Percentiles rank a stretch among this genome's conserved stretches.
phyloP scores from a whole-genome alignment of 495 filamentous ascomycete genomes.

The Trichocladium uniseriatum region DNA sequence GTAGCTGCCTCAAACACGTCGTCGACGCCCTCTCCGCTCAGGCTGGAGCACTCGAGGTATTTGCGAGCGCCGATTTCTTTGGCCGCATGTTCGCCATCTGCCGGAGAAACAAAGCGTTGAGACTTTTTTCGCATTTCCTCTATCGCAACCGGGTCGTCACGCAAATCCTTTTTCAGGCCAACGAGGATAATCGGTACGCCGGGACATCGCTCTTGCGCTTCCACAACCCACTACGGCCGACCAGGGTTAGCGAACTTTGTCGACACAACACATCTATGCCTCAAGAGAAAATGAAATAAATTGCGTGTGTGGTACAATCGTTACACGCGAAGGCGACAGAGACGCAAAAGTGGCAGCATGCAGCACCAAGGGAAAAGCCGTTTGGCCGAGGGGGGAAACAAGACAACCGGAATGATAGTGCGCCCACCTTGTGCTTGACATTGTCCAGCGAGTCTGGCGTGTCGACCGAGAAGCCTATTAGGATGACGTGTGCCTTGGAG shows the following conservation, averaged over 20 bases:
- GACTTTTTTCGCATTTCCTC: conserved; percentile 98
- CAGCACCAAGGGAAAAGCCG: not conserved
- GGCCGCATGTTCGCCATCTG: conserved; percentile 71
- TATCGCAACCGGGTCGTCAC: conserved; percentile 83
- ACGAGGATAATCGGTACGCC: conserved; percentile 93
- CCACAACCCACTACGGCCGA: conserved; percentile 74
- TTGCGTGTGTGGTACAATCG: conserved; percentile 8
- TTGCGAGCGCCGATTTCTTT: conserved; percentile 84
- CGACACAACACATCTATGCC: not conserved
- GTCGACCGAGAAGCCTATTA: conserved; percentile 94
- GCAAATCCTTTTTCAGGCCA: conserved; percentile 94
- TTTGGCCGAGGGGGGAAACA: not conserved
- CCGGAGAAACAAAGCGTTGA: conserved; percentile 69
- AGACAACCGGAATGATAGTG: not conserved
- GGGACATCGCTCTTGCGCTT: conserved; percentile 90
- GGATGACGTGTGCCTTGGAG: conserved; percentile 91
- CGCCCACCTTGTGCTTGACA: conserved; percentile 89
- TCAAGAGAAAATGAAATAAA: conserved; percentile 3
- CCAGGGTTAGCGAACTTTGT: conserved; percentile 5
- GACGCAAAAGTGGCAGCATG: not conserved
- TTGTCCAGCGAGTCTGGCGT: conserved; percentile 96
- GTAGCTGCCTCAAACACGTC: conserved; percentile 99
- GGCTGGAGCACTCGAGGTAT: conserved; percentile 92
- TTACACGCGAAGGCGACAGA: conserved; percentile 3
- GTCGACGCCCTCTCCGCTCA: conserved; percentile 97